Conservation (phyloP, 2,329 filamentous ascomycete species). For the Clonostachys solani region DNA sequence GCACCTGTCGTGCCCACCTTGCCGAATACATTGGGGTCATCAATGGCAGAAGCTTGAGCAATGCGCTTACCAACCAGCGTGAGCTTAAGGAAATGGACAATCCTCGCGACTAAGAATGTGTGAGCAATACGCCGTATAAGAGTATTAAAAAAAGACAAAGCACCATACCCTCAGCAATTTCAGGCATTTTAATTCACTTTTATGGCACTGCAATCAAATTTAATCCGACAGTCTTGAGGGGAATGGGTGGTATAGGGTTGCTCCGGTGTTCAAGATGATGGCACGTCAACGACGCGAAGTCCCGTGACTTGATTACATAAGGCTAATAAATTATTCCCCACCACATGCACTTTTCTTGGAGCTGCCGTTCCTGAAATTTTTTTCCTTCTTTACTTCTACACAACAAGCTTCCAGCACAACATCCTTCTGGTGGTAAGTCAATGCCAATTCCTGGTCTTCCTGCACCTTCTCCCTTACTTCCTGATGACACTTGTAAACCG, state of each 20-base stretch:
- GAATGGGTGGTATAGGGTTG: too few relatives aligned
- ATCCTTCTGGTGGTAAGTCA: conserved; percentile 8
- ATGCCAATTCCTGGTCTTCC: conserved; percentile 5
- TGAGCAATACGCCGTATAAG: conserved; percentile 1
- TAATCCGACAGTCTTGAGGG: too few relatives aligned
- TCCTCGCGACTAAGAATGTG: conserved; percentile 63
- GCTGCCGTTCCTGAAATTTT: conserved; percentile 10
- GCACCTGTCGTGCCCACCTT: conserved; percentile 79
- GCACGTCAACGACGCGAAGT: conserved; percentile 15
- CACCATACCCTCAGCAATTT: conserved; percentile 54
- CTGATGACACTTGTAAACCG: conserved; percentile 83
- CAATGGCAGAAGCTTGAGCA: conserved; percentile 61
- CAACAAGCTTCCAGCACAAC: conserved; percentile 6
- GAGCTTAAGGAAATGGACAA: conserved; percentile 79
- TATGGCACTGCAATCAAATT: background rate
- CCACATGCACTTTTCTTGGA: conserved; percentile 8
- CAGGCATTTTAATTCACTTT: conserved; percentile 43
- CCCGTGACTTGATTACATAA: conserved; percentile 20
- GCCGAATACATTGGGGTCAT: conserved; percentile 84
- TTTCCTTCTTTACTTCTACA: conserved; percentile 13
- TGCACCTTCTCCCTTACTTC: conserved; percentile 21
- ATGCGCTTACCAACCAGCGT: conserved; percentile 84
- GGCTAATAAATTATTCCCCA: conserved; percentile 4
- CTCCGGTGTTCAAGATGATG: background rate
- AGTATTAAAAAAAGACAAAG: background rate